Base-by-base conservation (phyloP, 306 rosid genomes). In the Cucumis melo region DNA sequence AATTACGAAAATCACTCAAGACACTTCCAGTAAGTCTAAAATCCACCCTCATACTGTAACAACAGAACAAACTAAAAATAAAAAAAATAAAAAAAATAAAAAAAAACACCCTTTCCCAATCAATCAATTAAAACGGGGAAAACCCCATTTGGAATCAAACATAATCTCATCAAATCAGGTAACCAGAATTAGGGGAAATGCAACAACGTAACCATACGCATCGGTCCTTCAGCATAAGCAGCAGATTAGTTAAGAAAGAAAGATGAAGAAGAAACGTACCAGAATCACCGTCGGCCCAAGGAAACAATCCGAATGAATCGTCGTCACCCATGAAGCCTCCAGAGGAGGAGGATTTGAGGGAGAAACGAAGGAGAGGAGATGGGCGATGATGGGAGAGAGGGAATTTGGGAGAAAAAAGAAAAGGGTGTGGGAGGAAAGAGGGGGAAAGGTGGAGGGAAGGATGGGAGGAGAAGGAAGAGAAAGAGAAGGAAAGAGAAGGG, bases 231-330 rank as follows among this genome's bases (percentile, higher is more conserved):
- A 21, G 62, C 63, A 58, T 29, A 8, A 27, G 39, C 10, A 27
- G 21, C 19, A 29, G 67, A 60, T 12, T 29, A 15, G 0, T 6
- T n/a, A 67, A 1, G 0, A 44, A 39, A 48, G 48, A 39, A 29
- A 11, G 8, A 56, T n/a, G 36, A 24, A 36, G 0, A 10, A 64
- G 67, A 20, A 62, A 64, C 56, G 41, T 75, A 89, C 98, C 98
- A 58, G 56, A 14, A 42, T 84, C 85, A 20, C 80, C 84, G 24
- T 91, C 81, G 70, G 84, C 71, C 98, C 98, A 93, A 20, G 97
- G 96, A 46, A 93, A 91, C 71, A 87, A 88, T 6, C 71, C 80
- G 77, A 84, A 86, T 32, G 86, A 81, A 14, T 88, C 93, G 46
- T 91, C 91, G 41, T 91, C 91, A 4, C 60, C 78, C 76, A 81